Conservation (phyloP, 192 early-diverging fungal species). For the Coemansia sp. region DNA sequence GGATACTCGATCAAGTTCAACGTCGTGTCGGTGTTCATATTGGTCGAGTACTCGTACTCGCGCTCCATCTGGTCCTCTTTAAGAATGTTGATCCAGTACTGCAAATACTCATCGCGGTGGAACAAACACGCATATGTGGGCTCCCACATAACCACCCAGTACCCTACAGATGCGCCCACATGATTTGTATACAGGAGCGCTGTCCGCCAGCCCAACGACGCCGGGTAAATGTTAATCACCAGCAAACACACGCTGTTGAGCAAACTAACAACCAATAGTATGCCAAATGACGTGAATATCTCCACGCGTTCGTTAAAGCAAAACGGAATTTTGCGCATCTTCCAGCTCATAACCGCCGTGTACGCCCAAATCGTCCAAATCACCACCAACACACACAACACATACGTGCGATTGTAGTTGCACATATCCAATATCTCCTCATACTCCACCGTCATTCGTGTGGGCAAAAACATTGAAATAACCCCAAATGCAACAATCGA, state of each 20-base stretch:
- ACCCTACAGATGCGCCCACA: constrained; percentile 26
- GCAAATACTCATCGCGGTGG: constrained; percentile 38
- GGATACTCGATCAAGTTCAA: constrained; percentile 16
- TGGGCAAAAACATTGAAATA: constrained; percentile 30
- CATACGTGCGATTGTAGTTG: constrained; percentile 15
- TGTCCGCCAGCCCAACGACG: constrained; percentile 37
- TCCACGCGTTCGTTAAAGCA: constrained; percentile 43
- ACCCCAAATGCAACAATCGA: constrained; percentile 30
- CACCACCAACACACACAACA: constrained; percentile 14
- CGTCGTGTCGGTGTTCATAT: constrained; percentile 20
- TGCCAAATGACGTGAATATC: constrained; percentile 14
- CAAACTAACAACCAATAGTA: constrained; percentile 20
- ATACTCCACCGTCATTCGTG: constrained; percentile 27
- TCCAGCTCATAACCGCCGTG: constrained; percentile 35
- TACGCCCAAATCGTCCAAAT: constrained; percentile 34
- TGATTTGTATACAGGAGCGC: constrained; percentile 37
- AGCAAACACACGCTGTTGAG: constrained; percentile 37
- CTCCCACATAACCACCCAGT: constrained; percentile 48
- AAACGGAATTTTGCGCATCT: constrained; percentile 41
- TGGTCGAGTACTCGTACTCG: constrained; percentile 31
- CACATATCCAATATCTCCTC: constrained; percentile 40
- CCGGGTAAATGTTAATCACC: constrained; percentile 31
- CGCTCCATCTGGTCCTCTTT: constrained; percentile 35
- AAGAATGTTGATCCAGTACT: constrained; percentile 42
- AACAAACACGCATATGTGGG: constrained; percentile 41